Evolutionary conservation across 2,329 filamentous ascomycete species (phyloP).

Genomic region (Ascochyta koolunga): DNA sequence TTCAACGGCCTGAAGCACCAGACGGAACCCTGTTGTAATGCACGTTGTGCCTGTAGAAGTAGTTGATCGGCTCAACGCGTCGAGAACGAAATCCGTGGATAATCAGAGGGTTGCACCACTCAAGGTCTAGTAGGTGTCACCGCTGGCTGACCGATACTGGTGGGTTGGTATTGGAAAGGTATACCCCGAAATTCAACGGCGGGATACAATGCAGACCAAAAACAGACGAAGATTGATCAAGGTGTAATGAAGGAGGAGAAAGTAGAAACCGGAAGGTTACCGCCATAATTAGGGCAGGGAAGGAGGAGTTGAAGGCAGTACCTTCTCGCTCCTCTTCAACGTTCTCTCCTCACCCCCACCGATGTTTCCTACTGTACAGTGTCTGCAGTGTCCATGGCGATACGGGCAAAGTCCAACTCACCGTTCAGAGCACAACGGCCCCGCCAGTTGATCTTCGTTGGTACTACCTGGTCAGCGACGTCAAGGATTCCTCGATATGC

Average conservation of each 20-base stretch:
- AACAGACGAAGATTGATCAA: not conserved
- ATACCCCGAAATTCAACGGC: conserved; percentile 7
- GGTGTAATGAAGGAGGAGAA: not conserved
- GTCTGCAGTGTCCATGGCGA: not conserved
- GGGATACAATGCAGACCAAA: conserved; percentile 6
- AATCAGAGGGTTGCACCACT: not conserved
- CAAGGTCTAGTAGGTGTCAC: not conserved
- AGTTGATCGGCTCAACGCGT: not conserved
- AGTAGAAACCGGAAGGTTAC: not conserved
- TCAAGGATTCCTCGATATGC: not conserved
- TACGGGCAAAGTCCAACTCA: not conserved
- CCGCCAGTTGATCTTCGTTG: not conserved
- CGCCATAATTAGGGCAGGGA: not conserved
- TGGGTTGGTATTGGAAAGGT: not conserved
- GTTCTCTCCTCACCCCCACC: not conserved
- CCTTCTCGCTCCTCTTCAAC: not conserved
- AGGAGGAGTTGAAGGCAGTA: not conserved
- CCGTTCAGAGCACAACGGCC: not conserved
- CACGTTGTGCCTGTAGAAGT: not conserved
- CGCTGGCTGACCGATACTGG: not conserved
- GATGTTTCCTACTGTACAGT: not conserved
- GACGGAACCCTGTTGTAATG: not conserved
- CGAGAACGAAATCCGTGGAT: not conserved
- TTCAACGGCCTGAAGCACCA: not conserved
- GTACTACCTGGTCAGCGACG: not conserved